phyloP scores from a whole-genome alignment of 1,284 basidiomycete species.

The Ceratobasidium theobromae region DNA sequence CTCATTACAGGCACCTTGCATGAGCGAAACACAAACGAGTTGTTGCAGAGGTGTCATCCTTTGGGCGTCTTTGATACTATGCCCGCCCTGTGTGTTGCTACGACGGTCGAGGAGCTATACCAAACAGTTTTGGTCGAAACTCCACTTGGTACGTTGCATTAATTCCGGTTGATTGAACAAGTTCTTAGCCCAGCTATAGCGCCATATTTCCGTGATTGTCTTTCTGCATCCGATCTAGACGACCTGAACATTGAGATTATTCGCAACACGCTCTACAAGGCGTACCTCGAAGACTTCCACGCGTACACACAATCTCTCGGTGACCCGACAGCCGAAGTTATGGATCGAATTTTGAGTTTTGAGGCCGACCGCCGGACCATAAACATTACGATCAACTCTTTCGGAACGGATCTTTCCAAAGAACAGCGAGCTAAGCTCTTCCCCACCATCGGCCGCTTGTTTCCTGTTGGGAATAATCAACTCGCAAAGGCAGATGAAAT shows the following conservation, averaged over 20 bases:
- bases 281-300: constrained; percentile 98
- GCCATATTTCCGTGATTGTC: constrained; percentile 95
- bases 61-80: constrained; percentile 97
- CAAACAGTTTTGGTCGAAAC: constrained; percentile 97
- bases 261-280: constrained; percentile 99
- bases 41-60: constrained; percentile 95
- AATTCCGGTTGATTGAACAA: constrained; percentile 7
- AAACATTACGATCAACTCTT: constrained; percentile 99
- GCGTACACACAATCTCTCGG: constrained; percentile 78
- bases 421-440: constrained; percentile 96
- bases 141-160: constrained; percentile 74
- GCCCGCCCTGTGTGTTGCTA: constrained; percentile 98
- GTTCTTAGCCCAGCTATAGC: constrained; percentile 53
- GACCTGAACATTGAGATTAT: constrained; percentile 99
- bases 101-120: constrained; percentile 98
- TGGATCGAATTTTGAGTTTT: constrained; percentile 88
- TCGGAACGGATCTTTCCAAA: constrained; percentile 92
- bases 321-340: constrained; percentile 83
- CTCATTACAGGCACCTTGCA: constrained; percentile 97
- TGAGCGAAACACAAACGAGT: constrained; percentile 95
- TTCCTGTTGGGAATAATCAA: constrained; percentile 93
- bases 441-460: constrained; percentile 90
- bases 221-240: constrained; percentile 94
- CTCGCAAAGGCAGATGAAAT: constrained; percentile 94
- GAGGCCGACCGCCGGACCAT: constrained; percentile 96